phyloP scores from a whole-genome alignment of 2,329 filamentous ascomycete species.

The Albophoma yamanashiensis region DNA sequence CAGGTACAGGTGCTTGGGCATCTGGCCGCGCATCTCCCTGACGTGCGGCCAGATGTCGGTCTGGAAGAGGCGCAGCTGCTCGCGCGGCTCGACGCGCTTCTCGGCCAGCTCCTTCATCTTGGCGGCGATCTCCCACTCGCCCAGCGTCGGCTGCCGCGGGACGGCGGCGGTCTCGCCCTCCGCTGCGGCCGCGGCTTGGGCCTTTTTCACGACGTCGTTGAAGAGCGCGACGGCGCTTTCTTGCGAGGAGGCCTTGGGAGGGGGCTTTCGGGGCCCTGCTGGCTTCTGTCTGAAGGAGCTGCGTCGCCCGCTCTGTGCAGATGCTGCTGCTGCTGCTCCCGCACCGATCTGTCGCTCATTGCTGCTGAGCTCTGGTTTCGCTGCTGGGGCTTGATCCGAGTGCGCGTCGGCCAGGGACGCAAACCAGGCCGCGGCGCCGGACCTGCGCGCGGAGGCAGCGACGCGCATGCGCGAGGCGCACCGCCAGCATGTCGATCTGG shows the following conservation, averaged over 20 bases:
- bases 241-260: conserved; percentile 2
- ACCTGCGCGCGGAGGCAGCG: conserved; percentile 6
- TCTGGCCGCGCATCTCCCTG: conserved; percentile 11
- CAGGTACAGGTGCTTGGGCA: conserved; percentile 18
- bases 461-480: conserved; percentile 19
- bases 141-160: conserved; percentile 7
- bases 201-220: conserved; percentile 21
- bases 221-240: conserved; percentile 21
- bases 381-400: neutral
- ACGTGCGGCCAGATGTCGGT: conserved; percentile 20
- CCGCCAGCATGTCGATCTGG: conserved; percentile 22
- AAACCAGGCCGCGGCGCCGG: conserved; percentile 12
- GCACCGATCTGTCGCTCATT: neutral
- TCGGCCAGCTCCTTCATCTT: conserved; percentile 16
- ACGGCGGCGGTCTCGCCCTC: neutral
- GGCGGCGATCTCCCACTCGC: conserved; percentile 18
- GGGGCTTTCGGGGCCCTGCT: neutral
- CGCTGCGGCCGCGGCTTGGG: neutral
- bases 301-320: neutral
- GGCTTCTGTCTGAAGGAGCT: neutral
- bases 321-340: neutral
- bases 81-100: conserved; percentile 1
- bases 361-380: neutral
- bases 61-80: conserved; percentile 15
- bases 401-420: conserved; percentile 11